Conservation (phyloP, 2,329 filamentous ascomycete genomes). For the Xylariaceae sp. region DNA sequence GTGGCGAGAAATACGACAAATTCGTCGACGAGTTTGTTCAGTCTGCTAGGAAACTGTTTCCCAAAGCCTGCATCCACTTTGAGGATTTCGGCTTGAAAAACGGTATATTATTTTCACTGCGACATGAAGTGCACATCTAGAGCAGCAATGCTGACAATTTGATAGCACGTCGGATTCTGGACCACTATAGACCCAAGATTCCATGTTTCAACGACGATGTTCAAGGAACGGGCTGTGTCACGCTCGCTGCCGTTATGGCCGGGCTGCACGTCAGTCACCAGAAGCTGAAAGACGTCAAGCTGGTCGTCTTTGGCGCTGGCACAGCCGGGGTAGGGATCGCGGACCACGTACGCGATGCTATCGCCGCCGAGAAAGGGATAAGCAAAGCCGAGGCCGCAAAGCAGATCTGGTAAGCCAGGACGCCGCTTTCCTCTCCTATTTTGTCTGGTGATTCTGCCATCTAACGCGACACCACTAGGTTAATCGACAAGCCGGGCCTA, state of each 20-base stretch:
- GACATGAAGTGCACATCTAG: neutral
- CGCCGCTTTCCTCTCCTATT: neutral
- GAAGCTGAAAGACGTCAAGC: slow-evolving; percentile 69
- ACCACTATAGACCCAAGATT: slow-evolving; percentile 74
- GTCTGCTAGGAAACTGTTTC: slow-evolving; percentile 71
- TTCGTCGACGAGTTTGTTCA: slow-evolving; percentile 79
- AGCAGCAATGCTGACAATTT: neutral
- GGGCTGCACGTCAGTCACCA: slow-evolving; percentile 72
- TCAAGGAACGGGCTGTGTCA: slow-evolving; percentile 87
- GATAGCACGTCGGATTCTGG: slow-evolving; percentile 67
- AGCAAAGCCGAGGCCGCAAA: slow-evolving; percentile 75
- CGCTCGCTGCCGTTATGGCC: slow-evolving; percentile 80
- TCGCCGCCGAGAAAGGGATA: slow-evolving; percentile 70
- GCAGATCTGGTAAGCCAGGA: slow-evolving; percentile 81
- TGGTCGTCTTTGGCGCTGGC: slow-evolving; percentile 81
- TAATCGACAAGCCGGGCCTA: slow-evolving; percentile 82
- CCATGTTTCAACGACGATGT: slow-evolving; percentile 93
- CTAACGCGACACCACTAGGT: slow-evolving; percentile 53
- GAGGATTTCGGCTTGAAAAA: slow-evolving; percentile 86
- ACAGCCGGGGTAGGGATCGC: slow-evolving; percentile 86
- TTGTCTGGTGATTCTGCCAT: neutral
- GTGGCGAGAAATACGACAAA: slow-evolving; percentile 75
- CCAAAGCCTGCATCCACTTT: slow-evolving; percentile 84
- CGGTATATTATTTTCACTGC: slow-evolving; percentile 46
- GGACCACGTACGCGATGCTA: slow-evolving; percentile 81